A percentile compares a stretch with the other conserved stretches of the same genome.
phyloP scores from a whole-genome alignment of 78 protist species.

The Fonticula alba region DNA sequence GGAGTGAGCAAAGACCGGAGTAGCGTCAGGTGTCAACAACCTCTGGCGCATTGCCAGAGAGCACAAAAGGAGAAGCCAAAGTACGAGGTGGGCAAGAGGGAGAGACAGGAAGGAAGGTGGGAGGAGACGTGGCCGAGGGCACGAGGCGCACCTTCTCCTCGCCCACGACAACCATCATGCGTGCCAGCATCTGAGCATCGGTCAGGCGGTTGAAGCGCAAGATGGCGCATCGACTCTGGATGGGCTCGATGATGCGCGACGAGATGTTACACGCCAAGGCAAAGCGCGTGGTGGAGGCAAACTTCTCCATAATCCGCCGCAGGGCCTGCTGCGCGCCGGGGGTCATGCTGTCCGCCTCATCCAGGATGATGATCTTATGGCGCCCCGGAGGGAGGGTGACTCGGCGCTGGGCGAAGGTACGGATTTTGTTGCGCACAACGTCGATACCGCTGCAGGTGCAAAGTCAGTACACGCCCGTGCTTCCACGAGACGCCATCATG shows the following conservation, averaged over 20 bases:
- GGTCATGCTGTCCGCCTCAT: slow-evolving; percentile 97
- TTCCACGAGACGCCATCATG: too few relatives aligned
- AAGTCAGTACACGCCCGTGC: too few relatives aligned
- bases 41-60: not conserved
- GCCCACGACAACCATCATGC: slow-evolving; percentile 32
- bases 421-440: slow-evolving; percentile 91
- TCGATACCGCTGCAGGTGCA: slow-evolving; percentile 83
- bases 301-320: slow-evolving; percentile 83
- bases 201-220: slow-evolving; percentile 55
- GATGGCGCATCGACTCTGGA: slow-evolving; percentile 79
- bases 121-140: too few relatives aligned
- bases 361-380: slow-evolving; percentile 90
- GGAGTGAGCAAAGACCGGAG: too few relatives aligned
- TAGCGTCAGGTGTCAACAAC: too few relatives aligned
- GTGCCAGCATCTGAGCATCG: slow-evolving; percentile 42
- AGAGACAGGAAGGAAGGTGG: too few relatives aligned
- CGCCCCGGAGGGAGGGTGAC: slow-evolving; percentile 65
- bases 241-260: slow-evolving; percentile 86
- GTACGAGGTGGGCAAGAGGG: slow-evolving; percentile 2
- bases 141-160: slow-evolving; percentile 32
- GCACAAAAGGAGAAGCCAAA: slow-evolving; percentile 3
- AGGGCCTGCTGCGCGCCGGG: slow-evolving; percentile 94
- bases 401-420: slow-evolving; percentile 90
- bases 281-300: slow-evolving; percentile 80
- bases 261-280: slow-evolving; percentile 90